Evolutionary conservation across 2,329 filamentous ascomycete genomes (phyloP).

Genomic region (Paraphaeosphaeria sporulosa): DNA sequence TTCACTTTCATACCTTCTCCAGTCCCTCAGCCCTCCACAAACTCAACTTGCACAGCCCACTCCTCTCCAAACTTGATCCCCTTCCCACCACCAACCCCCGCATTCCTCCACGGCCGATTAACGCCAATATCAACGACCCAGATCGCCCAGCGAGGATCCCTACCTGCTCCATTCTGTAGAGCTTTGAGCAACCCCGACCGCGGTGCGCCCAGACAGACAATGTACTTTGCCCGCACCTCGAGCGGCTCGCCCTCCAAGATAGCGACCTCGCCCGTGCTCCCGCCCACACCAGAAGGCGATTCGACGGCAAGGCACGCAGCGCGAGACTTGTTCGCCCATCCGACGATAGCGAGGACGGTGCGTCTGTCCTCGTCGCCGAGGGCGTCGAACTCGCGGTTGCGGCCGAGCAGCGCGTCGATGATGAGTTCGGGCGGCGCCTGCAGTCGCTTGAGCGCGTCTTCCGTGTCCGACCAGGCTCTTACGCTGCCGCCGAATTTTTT

Average conservation of each 20-base stretch:
- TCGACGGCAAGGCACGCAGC: slow-evolving; percentile 87
- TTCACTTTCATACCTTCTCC: background rate
- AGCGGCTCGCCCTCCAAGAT: slow-evolving; percentile 77
- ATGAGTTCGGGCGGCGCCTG: slow-evolving; percentile 78
- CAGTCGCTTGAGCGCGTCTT: slow-evolving; percentile 60
- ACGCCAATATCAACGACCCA: slow-evolving; percentile 89
- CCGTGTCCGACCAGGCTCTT: slow-evolving; percentile 66
- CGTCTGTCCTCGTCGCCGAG: slow-evolving; percentile 82
- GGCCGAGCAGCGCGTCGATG: slow-evolving; percentile 85
- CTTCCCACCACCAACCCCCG: slow-evolving; percentile 79
- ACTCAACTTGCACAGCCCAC: slow-evolving; percentile 80
- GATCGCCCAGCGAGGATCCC: slow-evolving; percentile 72
- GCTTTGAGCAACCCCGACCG: slow-evolving; percentile 84
- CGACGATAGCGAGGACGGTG: slow-evolving; percentile 86
- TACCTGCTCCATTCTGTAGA: slow-evolving; percentile 66
- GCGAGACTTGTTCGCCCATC: slow-evolving; percentile 90
- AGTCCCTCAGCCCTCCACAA: slow-evolving; percentile 27
- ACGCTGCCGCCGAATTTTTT: slow-evolving; percentile 82
- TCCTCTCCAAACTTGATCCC: slow-evolving; percentile 87
- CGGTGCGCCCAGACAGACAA: slow-evolving; percentile 86
- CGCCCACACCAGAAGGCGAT: slow-evolving; percentile 87
- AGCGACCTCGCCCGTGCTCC: slow-evolving; percentile 67
- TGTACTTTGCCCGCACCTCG: slow-evolving; percentile 80
- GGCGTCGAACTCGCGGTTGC: slow-evolving; percentile 88
- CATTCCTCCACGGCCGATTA: slow-evolving; percentile 83